These are phyloP conservation scores for Tubosaeta sp. DNA, from an alignment of 768 basidiomycete genomes.

Conservation along the genomic window DNA sequence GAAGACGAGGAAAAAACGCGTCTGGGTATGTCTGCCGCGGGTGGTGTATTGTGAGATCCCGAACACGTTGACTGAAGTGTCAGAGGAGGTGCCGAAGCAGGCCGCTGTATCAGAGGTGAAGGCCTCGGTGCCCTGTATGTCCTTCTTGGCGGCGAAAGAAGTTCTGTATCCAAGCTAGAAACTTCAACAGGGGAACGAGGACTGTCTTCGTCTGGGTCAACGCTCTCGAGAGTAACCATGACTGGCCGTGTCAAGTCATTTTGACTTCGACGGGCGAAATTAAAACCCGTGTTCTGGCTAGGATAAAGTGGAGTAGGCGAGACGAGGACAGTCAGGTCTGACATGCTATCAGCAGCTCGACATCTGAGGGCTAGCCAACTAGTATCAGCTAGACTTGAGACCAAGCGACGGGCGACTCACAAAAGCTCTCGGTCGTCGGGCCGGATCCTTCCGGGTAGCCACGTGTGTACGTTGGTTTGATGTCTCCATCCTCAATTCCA, in stretches of 20 bases:
- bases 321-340: conserved; percentile 32
- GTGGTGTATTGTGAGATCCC: neutral
- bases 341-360: conserved; percentile 13
- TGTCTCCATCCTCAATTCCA: too few relatives aligned
- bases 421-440: too few relatives aligned
- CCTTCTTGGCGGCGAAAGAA: conserved; percentile 27
- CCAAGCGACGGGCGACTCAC: too few relatives aligned
- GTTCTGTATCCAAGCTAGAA: conserved; percentile 9
- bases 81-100: conserved; percentile 25
- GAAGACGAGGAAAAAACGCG: conserved; percentile 15
- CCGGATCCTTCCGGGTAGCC: too few relatives aligned
- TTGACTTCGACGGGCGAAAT: conserved; percentile 28
- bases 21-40: conserved; percentile 8
- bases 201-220: conserved; percentile 19
- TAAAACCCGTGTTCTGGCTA: conserved; percentile 24
- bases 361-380: too few relatives aligned
- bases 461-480: too few relatives aligned
- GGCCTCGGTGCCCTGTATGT: conserved; percentile 23
- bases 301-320: conserved; percentile 29
- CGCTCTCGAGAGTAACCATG: conserved; percentile 30
- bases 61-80: neutral
- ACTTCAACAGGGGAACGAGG: conserved; percentile 27
- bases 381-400: too few relatives aligned
- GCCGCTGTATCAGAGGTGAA: conserved; percentile 5
- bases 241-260: conserved; percentile 26